These are phyloP conservation scores for Prunus padus DNA, from an alignment of 306 rosid genomes.

Conservation along the genomic window DNA sequence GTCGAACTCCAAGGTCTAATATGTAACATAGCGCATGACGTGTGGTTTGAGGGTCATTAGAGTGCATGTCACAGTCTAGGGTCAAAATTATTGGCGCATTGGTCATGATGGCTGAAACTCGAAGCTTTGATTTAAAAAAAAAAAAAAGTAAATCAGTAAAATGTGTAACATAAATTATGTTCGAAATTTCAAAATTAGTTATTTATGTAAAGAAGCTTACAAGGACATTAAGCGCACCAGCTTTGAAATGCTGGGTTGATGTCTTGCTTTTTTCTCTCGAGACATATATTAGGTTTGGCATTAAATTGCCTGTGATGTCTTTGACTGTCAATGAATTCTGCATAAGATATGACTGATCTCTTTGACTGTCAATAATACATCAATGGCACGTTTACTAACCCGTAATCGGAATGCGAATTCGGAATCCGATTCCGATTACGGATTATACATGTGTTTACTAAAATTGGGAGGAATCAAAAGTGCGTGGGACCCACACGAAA, in stretches of 20 bases:
- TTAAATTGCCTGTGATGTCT: constrained; percentile 16
- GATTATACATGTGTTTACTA: too few relatives aligned
- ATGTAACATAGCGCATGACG: constrained; percentile 33
- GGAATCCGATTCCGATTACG: too few relatives aligned
- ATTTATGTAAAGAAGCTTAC: constrained; percentile 22
- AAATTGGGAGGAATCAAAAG: too few relatives aligned
- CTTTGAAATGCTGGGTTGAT: constrained; percentile 43
- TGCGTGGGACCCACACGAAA: too few relatives aligned
- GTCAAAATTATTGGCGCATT: constrained; percentile 45
- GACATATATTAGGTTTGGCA: constrained; percentile 52
- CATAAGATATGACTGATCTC: too few relatives aligned
- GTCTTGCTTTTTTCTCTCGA: constrained; percentile 39
- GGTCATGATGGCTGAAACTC: constrained; percentile 43
- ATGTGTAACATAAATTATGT: not conserved
- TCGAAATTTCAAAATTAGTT: too few relatives aligned
- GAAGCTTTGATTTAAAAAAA: constrained; percentile 24
- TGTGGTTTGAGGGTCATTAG: constrained; percentile 43
- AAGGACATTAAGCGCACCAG: constrained; percentile 50
- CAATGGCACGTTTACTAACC: too few relatives aligned
- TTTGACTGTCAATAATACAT: too few relatives aligned
- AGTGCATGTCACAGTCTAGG: constrained; percentile 42
- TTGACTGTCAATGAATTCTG: too few relatives aligned
- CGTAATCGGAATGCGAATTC: too few relatives aligned
- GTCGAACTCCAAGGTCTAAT: constrained; percentile 4
- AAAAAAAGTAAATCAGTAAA: too few relatives aligned